Conservation (phyloP, 129 eudicot genomes). For the Artemisia annua region DNA sequence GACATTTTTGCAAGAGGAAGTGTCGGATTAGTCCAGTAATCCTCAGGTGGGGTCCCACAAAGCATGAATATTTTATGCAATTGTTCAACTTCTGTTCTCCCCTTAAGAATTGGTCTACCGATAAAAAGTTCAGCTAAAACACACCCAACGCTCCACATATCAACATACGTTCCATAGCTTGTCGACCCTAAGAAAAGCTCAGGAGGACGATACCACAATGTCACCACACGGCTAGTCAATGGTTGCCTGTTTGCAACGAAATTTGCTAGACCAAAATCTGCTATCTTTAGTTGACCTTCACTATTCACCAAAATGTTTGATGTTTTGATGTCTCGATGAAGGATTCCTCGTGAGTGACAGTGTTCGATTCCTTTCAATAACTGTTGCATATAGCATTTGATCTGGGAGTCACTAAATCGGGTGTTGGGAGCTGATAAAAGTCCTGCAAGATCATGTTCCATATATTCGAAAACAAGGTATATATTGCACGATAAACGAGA, state of each 20-base stretch:
- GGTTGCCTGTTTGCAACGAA: conserved; percentile 49
- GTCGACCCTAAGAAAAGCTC: conserved; percentile 81
- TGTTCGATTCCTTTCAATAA: conserved; percentile 66
- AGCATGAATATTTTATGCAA: conserved; percentile 87
- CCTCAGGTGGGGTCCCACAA: conserved; percentile 79
- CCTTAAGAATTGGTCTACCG: conserved; percentile 77
- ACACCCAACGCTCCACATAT: conserved; percentile 89
- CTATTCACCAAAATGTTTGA: conserved; percentile 76
- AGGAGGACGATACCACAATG: conserved; percentile 97
- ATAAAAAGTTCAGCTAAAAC: conserved; percentile 79
- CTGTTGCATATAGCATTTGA: conserved; percentile 78
- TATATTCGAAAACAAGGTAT: conserved; percentile 84
- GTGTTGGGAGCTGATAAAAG: conserved; percentile 68
- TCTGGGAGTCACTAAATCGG: conserved; percentile 74
- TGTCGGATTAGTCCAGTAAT: conserved; percentile 58
- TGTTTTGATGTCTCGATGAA: conserved; percentile 81
- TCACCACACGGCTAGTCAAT: conserved; percentile 82
- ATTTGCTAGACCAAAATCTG: conserved; percentile 90
- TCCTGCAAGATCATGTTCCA: conserved; percentile 93
- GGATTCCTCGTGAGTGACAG: conserved; percentile 71
- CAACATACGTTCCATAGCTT: conserved; percentile 56
- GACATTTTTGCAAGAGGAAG: conserved; percentile 87
- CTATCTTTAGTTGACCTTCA: conserved; percentile 73
- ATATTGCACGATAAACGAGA: conserved; percentile 68
- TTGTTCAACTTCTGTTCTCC: conserved; percentile 94